phyloP scores from a whole-genome alignment of 2,329 filamentous ascomycete genomes.

The Alternaria viburni region DNA sequence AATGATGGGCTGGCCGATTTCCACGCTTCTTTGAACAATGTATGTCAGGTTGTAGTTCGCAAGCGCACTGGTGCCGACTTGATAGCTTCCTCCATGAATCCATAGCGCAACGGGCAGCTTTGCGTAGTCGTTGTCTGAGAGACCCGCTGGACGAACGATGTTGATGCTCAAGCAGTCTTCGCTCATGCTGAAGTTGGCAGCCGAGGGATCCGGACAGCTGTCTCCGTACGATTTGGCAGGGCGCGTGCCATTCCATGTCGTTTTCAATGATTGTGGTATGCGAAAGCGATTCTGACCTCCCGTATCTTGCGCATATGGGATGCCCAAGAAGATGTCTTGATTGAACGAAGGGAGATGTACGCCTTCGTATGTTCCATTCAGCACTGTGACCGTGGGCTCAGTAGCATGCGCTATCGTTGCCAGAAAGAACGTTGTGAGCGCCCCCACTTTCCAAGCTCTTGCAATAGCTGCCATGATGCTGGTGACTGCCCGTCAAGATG shows the following conservation, averaged over 20 bases:
- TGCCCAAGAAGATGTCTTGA: slow-evolving; percentile 57
- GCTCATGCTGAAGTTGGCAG: slow-evolving; percentile 46
- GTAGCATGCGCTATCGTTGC: slow-evolving; percentile 17
- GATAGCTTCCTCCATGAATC: slow-evolving; percentile 61
- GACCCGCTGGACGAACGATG: slow-evolving; percentile 61
- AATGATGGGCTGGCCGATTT: slow-evolving; percentile 46
- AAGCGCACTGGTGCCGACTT: slow-evolving; percentile 52
- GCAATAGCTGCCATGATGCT: slow-evolving; percentile 14
- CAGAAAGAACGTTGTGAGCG: slow-evolving; percentile 19
- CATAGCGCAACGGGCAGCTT: slow-evolving; percentile 65
- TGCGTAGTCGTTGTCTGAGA: slow-evolving; percentile 42
- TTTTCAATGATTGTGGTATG: slow-evolving; percentile 57
- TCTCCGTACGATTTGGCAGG: slow-evolving; percentile 52
- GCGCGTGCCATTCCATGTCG: slow-evolving; percentile 48
- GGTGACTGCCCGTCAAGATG: background rate
- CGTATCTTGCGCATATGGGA: slow-evolving; percentile 65
- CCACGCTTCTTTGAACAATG: slow-evolving; percentile 59
- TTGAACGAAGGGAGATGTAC: slow-evolving; percentile 42
- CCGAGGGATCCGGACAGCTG: slow-evolving; percentile 47
- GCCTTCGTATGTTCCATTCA: slow-evolving; percentile 47
- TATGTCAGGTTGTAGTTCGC: slow-evolving; percentile 68
- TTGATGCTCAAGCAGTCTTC: slow-evolving; percentile 70
- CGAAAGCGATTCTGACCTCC: slow-evolving; percentile 61
- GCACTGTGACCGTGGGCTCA: slow-evolving; percentile 35
- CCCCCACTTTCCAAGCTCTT: slow-evolving; percentile 28